Base-by-base conservation (phyloP, 805 yeast genomes). In the Candida boidinii region DNA sequence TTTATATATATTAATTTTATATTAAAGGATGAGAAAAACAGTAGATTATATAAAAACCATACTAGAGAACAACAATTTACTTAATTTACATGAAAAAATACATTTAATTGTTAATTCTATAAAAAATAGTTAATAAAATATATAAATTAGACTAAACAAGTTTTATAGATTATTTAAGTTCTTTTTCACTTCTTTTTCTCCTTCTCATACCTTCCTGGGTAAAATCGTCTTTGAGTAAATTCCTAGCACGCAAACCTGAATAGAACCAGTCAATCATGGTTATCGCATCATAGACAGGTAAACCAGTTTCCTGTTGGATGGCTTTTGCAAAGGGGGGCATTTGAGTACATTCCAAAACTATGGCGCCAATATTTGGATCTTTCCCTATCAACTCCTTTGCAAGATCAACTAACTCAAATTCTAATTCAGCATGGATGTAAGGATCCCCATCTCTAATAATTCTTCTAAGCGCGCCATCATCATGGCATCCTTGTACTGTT, bases 261-360 rank as follows among this genome's bases (percentile, higher is more conserved):
- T 55, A 56, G 32, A 56, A 51, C 45, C 49, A 51, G 29, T 55
- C 54, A 26, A 53, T 52, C 51, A 57, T 48, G 4, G 60, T 51
- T 13, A 52, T 39, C 6, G 43, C 56, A 39, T 56, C 60, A 41
- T 45, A 56, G 4, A 56, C 56, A 2, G 61, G 60, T 12, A 51
- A 30, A 3, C 47, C 49, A 5, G 49, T 43, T n/a, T 41, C 48
- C 14, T 25, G 23, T 17, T 46, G 54, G 17, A 58, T 47, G 2
- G 53, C 54, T 27, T 42, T 44, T 11, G 58, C 42, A 29, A 38
- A 48, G n/a, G 60, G 61, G 14, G 58, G 59, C 58, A 58, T 56
- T 31, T 56, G 57, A 7, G 60, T 52, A 34, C 63, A 55, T 35
- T 55, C 62, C 33, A 56, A 43, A 8, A 56, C 57, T 33, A 56